Evolutionary conservation across 1,284 basidiomycete species (phyloP).

Genomic region (Phellopilus nigrolimitatus): DNA sequence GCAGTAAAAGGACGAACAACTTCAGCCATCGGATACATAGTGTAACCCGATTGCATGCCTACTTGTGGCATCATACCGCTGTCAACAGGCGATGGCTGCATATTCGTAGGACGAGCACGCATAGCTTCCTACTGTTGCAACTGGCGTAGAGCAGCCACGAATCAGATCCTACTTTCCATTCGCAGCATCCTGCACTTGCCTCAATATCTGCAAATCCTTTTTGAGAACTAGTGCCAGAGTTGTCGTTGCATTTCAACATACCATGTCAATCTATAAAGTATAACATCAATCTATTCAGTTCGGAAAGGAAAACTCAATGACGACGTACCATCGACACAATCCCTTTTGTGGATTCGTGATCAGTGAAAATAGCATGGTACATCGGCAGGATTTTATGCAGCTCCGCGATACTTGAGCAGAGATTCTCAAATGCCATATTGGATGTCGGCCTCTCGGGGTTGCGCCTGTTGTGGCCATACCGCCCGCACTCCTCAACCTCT

Average conservation of each 20-base stretch:
- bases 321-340: conserved; percentile 49
- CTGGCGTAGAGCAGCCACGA: too few species aligned
- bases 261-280: conserved; percentile 37
- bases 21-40: background rate
- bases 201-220: conserved; percentile 39
- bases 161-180: background rate
- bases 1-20: conserved; percentile 15
- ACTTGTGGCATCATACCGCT: too few species aligned
- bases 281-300: conserved; percentile 20
- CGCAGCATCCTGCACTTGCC: conserved; percentile 36
- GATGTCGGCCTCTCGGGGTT: conserved; percentile 6
- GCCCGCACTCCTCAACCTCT: too few species aligned
- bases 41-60: too few species aligned
- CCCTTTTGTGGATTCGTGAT: conserved; percentile 41
- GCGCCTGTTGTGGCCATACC: too few species aligned
- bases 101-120: too few species aligned
- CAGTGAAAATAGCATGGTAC: conserved; percentile 41
- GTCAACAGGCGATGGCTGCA: too few species aligned
- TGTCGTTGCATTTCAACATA: conserved; percentile 48
- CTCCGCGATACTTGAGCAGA: conserved; percentile 39
- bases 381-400: conserved; percentile 48
- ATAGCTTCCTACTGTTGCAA: too few species aligned
- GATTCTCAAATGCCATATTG: conserved; percentile 36
- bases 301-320: too few species aligned
- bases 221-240: conserved; percentile 48